phyloP scores from a whole-genome alignment of 495 filamentous ascomycete species.

The Paragyromitra xinjiangensis region DNA sequence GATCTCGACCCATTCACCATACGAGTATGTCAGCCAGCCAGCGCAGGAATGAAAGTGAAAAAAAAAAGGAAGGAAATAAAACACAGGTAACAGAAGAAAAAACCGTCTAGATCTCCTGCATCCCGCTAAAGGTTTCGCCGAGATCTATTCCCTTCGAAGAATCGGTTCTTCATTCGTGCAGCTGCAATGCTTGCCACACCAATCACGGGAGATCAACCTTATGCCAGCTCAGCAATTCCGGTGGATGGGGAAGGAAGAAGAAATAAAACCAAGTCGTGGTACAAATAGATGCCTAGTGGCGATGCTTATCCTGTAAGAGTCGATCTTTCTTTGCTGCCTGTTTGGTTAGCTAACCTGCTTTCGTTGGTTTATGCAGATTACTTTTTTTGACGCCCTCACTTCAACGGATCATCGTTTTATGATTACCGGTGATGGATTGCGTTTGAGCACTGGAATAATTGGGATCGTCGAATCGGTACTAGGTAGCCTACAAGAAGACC shows the following conservation, averaged over 20 bases:
- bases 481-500: neutral
- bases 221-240: slow-evolving; percentile 36
- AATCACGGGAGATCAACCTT: slow-evolving; percentile 12
- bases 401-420: neutral
- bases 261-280: slow-evolving; percentile 4
- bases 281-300: slow-evolving; percentile 27
- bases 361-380: slow-evolving; percentile 6
- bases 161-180: slow-evolving; percentile 15
- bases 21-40: neutral
- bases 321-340: slow-evolving; percentile 28
- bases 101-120: slow-evolving; percentile 20
- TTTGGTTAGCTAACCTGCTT: slow-evolving; percentile 4
- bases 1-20: slow-evolving; percentile 1
- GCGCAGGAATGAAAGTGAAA: neutral
- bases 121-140: slow-evolving; percentile 10
- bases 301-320: slow-evolving; percentile 26
- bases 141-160: slow-evolving; percentile 11
- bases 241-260: neutral
- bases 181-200: slow-evolving; percentile 32
- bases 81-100: slow-evolving; percentile 7
- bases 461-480: neutral
- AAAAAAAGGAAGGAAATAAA: neutral
- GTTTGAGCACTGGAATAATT: neutral
- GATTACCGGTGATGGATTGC: neutral
- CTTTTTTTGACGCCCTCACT: slow-evolving; percentile 7